Base-by-base conservation (phyloP, 2,329 filamentous ascomycete species). In the Falciphora oryzae region DNA sequence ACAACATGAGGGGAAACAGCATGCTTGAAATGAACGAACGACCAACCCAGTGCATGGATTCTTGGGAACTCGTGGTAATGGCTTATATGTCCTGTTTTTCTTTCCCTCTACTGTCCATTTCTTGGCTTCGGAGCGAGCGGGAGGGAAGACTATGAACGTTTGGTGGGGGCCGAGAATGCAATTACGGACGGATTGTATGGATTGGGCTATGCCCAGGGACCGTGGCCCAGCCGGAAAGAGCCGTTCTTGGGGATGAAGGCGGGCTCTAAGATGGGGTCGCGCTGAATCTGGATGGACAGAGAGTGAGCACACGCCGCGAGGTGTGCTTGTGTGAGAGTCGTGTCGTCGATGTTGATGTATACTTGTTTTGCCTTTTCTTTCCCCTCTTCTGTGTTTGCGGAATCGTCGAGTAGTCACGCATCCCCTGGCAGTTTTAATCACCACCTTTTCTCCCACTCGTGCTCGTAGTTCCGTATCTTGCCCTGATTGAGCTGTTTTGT, bases 41-140 rank as follows among this genome's bases (percentile, higher is more conserved):
- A 53, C n/a, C 44, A 53, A 53, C 44, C 44, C 44, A n/a, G 44
- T 25, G 8, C 44, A 53, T 53, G 44, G 44, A 53, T 25, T 53
- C 44, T 53, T 53, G 44, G 44, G 44, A 53, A 53, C 44, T 53
- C 44, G 44, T 53, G 44, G 18, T 53, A 53, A 53, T 53, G 44
- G 44, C 44, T 63, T 67, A 65, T 65, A 66, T 61, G 61, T 66
- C 65, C 50, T 64, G 66, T 68, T 67, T 67, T 67, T 65, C 66
- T 64, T 66, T 67, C 65, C 44, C 63, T 69, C 63, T 62, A 64
- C 59, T 69, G 60, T 66, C 65, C 64, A n/a, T 65, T 65, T 64
- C 53, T 64, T 65, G 66, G 59, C 64, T 60, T 60, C 60, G 65
- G 32, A 59, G 44, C 22, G 44, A 18, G 44, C 44, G 22, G n/a